Conservation (phyloP, 352 stramenopile genomes). For the Globisporangium sylvaticum region DNA sequence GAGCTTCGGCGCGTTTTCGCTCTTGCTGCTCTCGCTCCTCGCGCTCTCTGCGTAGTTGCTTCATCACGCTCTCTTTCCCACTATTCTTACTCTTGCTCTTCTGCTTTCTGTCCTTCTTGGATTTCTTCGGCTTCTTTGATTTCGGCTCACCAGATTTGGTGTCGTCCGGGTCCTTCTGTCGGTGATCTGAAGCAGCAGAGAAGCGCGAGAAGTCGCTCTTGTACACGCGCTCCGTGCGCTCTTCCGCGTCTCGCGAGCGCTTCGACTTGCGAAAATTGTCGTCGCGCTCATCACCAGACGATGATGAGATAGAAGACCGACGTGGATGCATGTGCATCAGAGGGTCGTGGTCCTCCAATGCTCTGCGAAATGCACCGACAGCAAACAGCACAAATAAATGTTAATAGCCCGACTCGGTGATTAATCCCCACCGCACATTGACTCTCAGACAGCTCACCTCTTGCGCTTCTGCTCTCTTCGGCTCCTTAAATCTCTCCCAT, state of each 20-base stretch:
- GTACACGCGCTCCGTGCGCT: constrained; percentile 14
- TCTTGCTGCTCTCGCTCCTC: constrained; percentile 31
- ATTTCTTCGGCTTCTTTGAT: not conserved
- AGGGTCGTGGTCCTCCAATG: constrained; percentile 30
- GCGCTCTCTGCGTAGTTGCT: constrained; percentile 42
- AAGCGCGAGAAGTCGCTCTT: constrained; percentile 18
- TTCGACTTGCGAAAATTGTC: not conserved
- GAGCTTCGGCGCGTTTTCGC: constrained; percentile 22
- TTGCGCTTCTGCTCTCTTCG: constrained; percentile 35
- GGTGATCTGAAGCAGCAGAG: not conserved
- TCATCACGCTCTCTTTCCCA: constrained; percentile 18
- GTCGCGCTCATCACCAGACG: not conserved
- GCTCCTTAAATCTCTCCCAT: not conserved
- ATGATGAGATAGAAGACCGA: constrained; percentile 4
- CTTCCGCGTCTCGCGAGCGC: constrained; percentile 8
- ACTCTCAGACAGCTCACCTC: constrained; percentile 19
- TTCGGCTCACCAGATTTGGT: not conserved
- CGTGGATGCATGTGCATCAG: constrained; percentile 37
- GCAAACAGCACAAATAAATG: too few species aligned
- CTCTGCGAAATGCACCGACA: constrained; percentile 17
- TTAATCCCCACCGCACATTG: not conserved
- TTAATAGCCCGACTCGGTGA: not conserved
- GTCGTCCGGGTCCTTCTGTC: constrained; percentile 10
- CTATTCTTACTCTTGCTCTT: constrained; percentile 4
- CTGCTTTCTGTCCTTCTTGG: not conserved